These are phyloP conservation scores for Circinella minor DNA, from an alignment of 371 early-diverging fungal species.

Conservation along the genomic window DNA sequence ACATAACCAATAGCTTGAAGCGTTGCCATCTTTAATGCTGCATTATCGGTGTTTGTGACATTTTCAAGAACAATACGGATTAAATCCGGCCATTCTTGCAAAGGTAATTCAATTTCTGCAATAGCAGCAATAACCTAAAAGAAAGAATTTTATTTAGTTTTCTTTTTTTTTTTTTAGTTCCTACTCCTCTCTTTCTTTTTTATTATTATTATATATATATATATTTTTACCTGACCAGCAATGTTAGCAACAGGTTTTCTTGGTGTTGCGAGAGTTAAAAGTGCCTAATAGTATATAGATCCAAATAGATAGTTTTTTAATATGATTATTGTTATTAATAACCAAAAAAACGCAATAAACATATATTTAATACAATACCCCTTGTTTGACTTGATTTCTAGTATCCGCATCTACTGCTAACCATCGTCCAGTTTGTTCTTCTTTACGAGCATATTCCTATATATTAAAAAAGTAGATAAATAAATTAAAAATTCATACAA, in stretches of 20 bases:
- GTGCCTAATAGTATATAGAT: constrained; percentile 65
- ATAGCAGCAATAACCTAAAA: constrained; percentile 84
- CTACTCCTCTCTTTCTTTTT: too few relatives aligned
- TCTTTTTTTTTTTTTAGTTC: too few relatives aligned
- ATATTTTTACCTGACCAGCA: constrained; percentile 67
- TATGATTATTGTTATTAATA: too few relatives aligned
- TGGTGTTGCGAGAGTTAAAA: constrained; percentile 72
- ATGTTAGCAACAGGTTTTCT: constrained; percentile 70
- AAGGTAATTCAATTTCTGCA: constrained; percentile 89
- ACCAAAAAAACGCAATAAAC: background rate
- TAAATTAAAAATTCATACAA: constrained; percentile 3
- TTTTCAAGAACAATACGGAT: constrained; percentile 80
- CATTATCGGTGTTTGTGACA: constrained; percentile 60
- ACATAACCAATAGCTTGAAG: constrained; percentile 91
- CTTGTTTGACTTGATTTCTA: constrained; percentile 62
- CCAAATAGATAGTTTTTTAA: background rate
- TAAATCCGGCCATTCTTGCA: constrained; percentile 83
- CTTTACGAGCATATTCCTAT: constrained; percentile 70
- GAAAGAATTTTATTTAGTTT: background rate
- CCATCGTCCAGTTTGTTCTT: constrained; percentile 79
- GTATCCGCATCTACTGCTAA: constrained; percentile 60
- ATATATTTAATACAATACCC: constrained; percentile 26
- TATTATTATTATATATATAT: too few relatives aligned
- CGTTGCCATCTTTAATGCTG: constrained; percentile 73
- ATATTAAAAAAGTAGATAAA: constrained; percentile 2